phyloP scores from a whole-genome alignment of 140 eudicot species.

The Cichorium intybus region DNA sequence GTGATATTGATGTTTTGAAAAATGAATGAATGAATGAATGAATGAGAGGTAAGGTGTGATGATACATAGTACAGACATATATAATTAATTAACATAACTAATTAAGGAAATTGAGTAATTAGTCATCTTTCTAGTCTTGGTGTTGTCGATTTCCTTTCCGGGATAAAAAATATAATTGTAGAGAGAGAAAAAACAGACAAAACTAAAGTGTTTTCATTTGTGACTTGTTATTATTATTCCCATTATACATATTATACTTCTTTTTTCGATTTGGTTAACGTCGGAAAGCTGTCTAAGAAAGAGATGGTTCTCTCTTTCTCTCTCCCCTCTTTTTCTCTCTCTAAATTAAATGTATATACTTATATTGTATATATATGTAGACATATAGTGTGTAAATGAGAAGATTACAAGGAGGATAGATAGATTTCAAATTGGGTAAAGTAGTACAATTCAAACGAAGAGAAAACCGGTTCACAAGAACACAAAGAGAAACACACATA shows the following conservation, averaged over 20 bases:
- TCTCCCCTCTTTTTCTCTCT: conserved; percentile 15
- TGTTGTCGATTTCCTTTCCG: conserved; percentile 71
- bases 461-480: conserved; percentile 16
- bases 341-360: conserved; percentile 16
- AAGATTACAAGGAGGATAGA: conserved; percentile 26
- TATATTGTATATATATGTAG: not conserved
- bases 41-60: conserved; percentile 24
- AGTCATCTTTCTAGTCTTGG: conserved; percentile 51
- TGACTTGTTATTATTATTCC: conserved; percentile 31
- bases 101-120: conserved; percentile 66
- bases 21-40: conserved; percentile 47
- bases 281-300: conserved; percentile 80
- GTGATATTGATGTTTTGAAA: conserved; percentile 19
- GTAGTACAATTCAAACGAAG: conserved; percentile 29
- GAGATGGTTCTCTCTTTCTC: conserved; percentile 60
- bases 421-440: conserved; percentile 30
- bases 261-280: conserved; percentile 95
- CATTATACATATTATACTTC: conserved; percentile 40
- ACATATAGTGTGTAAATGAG: conserved; percentile 15
- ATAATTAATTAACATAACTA: conserved; percentile 47
- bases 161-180: conserved; percentile 38
- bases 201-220: conserved; percentile 31
- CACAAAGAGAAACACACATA: conserved; percentile 11
- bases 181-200: conserved; percentile 31
- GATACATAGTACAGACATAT: conserved; percentile 37